Percentiles rank a stretch among this genome's conserved stretches.
Conservation (phyloP, 2,329 filamentous ascomycete genomes). For the Calonectria hawksworthii region DNA sequence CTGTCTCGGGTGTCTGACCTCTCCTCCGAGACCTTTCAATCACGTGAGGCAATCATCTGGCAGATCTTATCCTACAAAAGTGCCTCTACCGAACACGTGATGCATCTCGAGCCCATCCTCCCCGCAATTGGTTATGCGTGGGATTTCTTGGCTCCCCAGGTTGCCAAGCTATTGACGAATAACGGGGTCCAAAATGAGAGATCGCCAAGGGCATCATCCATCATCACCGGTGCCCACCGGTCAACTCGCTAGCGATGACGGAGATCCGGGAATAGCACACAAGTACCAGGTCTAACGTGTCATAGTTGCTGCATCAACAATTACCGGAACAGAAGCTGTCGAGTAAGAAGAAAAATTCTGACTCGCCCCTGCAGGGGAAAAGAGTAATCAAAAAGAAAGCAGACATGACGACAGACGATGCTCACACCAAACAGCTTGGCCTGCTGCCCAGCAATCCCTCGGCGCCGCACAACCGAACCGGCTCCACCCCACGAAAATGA, state of each 20-base stretch:
- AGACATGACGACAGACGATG: background rate
- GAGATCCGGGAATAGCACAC: background rate
- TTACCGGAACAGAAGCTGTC: background rate
- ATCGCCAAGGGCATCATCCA: conserved; percentile 7
- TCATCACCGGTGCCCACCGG: background rate
- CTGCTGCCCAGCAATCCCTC: background rate
- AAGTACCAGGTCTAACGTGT: background rate
- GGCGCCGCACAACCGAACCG: background rate
- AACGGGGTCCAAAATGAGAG: background rate
- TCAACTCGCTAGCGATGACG: background rate
- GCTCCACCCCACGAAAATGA: conserved; percentile 4
- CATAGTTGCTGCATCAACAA: background rate
- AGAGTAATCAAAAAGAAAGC: background rate
- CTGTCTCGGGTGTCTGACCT: conserved; percentile 6
- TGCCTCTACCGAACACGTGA: background rate
- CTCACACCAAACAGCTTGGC: background rate
- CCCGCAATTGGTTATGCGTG: background rate
- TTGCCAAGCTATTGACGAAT: conserved; percentile 15
- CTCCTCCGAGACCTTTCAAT: background rate
- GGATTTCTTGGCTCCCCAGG: background rate
- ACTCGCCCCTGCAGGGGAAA: background rate
- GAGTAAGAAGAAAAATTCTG: background rate
- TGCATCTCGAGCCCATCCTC: background rate
- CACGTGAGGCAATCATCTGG: background rate
- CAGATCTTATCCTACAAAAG: background rate